Evolutionary conservation across 2,329 filamentous ascomycete species (phyloP), one percentile per base, ranked within the genome.

Genomic region (Fusarium fujikuroi): DNA sequence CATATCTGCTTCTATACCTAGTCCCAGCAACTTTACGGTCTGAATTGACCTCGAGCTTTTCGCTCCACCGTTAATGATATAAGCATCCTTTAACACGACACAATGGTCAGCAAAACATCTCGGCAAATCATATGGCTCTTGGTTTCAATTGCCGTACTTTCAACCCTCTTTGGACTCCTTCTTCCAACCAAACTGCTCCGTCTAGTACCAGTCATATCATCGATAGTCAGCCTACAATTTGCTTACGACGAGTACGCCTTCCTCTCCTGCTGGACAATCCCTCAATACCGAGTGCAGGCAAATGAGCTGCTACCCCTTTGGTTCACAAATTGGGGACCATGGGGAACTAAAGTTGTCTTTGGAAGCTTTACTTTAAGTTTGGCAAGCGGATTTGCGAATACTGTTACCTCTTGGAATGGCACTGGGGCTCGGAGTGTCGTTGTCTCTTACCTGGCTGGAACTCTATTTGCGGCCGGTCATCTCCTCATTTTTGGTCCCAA

Each of bases 1-100:
- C 0, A 2, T 12, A 12, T 30, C 3, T n/a, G 0, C 28, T 6
- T 12, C 19, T 6, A 4, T 7, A 49, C 4, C 21, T 16, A 7
- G n/a, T 47, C 19, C 1, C 44, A 16, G 32, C 32, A 14, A 32
- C 32, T 6, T 9, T 10, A 6, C 15, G 3, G 4, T n/a, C 21
- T 9, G 14, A 12, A 9, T 4, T 30, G n/a, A n/a, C n/a, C n/a
- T n/a, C n/a, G n/a, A n/a, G n/a, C n/a, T n/a, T n/a, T 18, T 12
- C 10, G 15, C 21, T 18, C 25, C 2, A 7, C n/a, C 19, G 9
- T n/a, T 5, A 0, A 47, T 3, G 4, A 7, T 1, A n/a, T 3
- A 30, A n/a, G 9, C 28, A 16, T 12, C 46, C 21, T 2, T 32
- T 5, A 7, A 9, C 47, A 3, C 16, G 10, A 23, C 8, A 23